Conservation (phyloP, 306 rosid genomes). For the Coriaria nepalensis region DNA sequence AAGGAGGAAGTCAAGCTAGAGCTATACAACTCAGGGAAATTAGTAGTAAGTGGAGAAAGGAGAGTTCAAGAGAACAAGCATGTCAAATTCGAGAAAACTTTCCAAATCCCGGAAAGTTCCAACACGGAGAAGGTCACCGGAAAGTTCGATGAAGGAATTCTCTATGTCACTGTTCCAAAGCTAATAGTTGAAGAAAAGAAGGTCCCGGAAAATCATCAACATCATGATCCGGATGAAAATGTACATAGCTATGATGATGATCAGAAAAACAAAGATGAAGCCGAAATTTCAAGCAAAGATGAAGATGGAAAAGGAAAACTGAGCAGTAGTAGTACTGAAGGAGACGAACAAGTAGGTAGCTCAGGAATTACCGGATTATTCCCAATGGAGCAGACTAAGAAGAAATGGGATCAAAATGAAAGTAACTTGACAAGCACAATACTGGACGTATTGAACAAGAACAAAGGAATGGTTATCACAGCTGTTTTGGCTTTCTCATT, state of each 20-base stretch:
- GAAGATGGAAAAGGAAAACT: not conserved
- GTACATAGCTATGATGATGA: not conserved
- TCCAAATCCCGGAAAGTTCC: constrained; percentile 29
- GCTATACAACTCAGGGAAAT: constrained; percentile 18
- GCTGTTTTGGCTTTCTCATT: constrained; percentile 52
- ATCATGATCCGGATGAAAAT: not conserved
- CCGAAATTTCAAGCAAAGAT: constrained; percentile 3
- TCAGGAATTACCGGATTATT: constrained; percentile 3
- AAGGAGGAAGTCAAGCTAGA: constrained; percentile 45
- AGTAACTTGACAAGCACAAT: constrained; percentile 16
- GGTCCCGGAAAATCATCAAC: not conserved
- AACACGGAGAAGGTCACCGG: constrained; percentile 31
- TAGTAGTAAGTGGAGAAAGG: constrained; percentile 40
- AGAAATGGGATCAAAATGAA: constrained; percentile 33
- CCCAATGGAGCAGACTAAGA: constrained; percentile 17
- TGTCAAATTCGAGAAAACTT: constrained; percentile 26
- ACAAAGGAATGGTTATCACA: constrained; percentile 39
- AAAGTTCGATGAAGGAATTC: constrained; percentile 42
- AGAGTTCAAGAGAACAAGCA: constrained; percentile 22
- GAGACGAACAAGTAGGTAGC: constrained; percentile 10
- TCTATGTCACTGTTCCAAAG: constrained; percentile 42
- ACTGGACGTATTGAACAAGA: constrained; percentile 18
- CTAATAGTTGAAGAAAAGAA: constrained; percentile 14
- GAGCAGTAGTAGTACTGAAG: not conserved
- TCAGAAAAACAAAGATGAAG: not conserved